These are phyloP conservation scores for Ceratocystiopsis sp. DNA, from an alignment of 2,329 filamentous ascomycete genomes.

Conservation along the genomic window DNA sequence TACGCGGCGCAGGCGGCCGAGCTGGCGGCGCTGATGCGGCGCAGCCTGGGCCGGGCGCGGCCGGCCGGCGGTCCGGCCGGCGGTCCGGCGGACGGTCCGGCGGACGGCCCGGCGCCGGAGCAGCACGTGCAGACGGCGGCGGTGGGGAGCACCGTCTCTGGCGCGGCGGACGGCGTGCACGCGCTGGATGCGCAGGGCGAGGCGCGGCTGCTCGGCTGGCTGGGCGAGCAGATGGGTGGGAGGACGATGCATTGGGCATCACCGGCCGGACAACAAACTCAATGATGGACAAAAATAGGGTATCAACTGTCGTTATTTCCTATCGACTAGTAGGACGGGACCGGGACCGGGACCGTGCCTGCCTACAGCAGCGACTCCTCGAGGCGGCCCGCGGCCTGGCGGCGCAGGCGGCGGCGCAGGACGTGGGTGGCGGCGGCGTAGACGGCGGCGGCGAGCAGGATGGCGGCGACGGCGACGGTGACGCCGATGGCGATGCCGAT, in stretches of 20 bases:
- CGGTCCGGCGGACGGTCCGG: constrained; percentile 12
- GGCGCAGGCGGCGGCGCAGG: constrained; percentile 2
- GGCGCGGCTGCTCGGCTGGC: constrained; percentile 4
- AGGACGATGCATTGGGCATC: too few species aligned
- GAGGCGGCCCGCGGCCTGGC: too few species aligned
- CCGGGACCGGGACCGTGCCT: too few species aligned
- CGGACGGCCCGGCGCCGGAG: constrained; percentile 14
- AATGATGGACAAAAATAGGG: not conserved
- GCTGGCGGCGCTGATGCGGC: constrained; percentile 29
- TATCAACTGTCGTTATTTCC: too few species aligned
- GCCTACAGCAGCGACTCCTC: too few species aligned
- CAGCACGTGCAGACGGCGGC: constrained; percentile 22
- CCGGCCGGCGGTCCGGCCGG: constrained; percentile 11
- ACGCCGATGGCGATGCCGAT: not conserved
- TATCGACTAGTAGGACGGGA: too few species aligned
- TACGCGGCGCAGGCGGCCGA: constrained; percentile 29
- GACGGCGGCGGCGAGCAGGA: not conserved
- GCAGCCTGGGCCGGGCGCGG: constrained; percentile 24
- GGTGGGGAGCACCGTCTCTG: constrained; percentile 13
- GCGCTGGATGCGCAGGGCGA: constrained; percentile 1
- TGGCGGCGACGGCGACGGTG: not conserved
- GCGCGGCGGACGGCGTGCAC: not conserved
- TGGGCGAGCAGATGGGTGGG: constrained; percentile 3
- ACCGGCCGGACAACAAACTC: not conserved
- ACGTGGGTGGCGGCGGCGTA: not conserved